Conservation (phyloP, 768 basidiomycete species). For the Amanita fuliginea region DNA sequence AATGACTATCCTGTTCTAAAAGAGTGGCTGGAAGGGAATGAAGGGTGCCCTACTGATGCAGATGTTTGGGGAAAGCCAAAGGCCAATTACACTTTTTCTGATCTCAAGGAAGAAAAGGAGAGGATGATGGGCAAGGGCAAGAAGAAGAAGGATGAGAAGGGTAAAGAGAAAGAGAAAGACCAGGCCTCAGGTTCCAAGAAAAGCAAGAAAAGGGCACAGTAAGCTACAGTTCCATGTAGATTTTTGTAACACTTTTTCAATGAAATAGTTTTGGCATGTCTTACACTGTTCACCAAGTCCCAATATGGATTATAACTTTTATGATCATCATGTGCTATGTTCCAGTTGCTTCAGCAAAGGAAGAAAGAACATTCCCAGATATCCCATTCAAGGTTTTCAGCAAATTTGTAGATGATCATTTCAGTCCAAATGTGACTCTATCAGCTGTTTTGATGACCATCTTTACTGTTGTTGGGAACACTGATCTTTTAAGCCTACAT, state of each 20-base stretch:
- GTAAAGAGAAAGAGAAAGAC: background rate
- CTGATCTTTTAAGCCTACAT: no score
- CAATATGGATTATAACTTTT: background rate
- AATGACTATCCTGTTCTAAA: background rate
- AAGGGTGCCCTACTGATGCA: background rate
- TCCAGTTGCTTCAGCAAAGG: background rate
- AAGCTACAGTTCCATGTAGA: background rate
- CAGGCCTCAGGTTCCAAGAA: no score
- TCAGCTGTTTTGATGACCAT: background rate
- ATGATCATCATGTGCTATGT: background rate
- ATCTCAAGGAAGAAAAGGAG: no score
- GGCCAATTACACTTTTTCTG: no score
- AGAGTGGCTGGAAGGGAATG: background rate
- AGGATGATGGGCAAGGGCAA: background rate
- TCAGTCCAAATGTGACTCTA: background rate
- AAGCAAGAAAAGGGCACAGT: background rate
- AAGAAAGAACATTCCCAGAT: conserved; percentile 4
- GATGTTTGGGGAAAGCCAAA: background rate
- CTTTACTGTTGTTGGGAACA: background rate
- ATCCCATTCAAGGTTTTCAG: conserved; percentile 1
- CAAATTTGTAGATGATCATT: conserved; percentile 3
- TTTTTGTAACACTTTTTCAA: background rate
- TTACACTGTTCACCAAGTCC: background rate
- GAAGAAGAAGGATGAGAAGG: background rate
- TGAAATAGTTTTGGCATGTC: background rate